phyloP scores from a whole-genome alignment of 441 rosid genomes.

The Arabidopsis lyrata region DNA sequence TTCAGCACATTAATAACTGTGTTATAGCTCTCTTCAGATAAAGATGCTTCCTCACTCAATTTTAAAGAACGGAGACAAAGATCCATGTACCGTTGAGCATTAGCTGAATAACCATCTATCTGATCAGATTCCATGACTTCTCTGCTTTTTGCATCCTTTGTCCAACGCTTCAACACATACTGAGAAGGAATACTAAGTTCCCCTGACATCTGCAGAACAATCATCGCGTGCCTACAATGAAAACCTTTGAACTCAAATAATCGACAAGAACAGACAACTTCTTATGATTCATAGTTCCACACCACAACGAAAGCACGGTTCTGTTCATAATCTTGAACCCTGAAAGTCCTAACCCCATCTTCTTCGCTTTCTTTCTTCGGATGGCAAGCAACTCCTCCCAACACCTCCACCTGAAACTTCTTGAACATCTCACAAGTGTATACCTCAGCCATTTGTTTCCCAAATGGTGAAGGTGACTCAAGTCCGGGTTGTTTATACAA shows the following conservation, averaged over 20 bases:
- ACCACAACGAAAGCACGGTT: slow-evolving; percentile 58
- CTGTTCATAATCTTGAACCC: slow-evolving; percentile 75
- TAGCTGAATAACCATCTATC: slow-evolving; percentile 43
- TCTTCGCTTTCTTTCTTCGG: slow-evolving; percentile 70
- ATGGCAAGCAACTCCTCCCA: slow-evolving; percentile 85
- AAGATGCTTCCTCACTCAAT: slow-evolving; percentile 77
- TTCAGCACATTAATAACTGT: slow-evolving; percentile 54
- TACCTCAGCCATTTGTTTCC: slow-evolving; percentile 67
- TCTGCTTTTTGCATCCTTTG: slow-evolving; percentile 63
- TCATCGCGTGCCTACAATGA: slow-evolving; percentile 76
- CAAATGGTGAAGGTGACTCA: slow-evolving; percentile 87
- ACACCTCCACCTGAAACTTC: slow-evolving; percentile 78
- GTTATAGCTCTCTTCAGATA: slow-evolving; percentile 64
- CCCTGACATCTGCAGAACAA: slow-evolving; percentile 80
- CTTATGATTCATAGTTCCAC: slow-evolving; percentile 54
- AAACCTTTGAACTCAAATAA: slow-evolving; percentile 73
- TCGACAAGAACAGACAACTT: slow-evolving; percentile 62
- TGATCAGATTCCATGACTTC: slow-evolving; percentile 40
- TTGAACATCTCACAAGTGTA: slow-evolving; percentile 76
- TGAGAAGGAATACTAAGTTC: slow-evolving; percentile 59
- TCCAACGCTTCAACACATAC: slow-evolving; percentile 74
- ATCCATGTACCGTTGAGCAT: slow-evolving; percentile 59
- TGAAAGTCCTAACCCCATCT: slow-evolving; percentile 55
- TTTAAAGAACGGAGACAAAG: slow-evolving; percentile 61
- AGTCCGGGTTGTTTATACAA: slow-evolving; percentile 71